Percentiles rank a stretch among this genome's conserved stretches.
Evolutionary conservation across 2,329 filamentous ascomycete genomes (phyloP).

Genomic region (Colletotrichum lini): DNA sequence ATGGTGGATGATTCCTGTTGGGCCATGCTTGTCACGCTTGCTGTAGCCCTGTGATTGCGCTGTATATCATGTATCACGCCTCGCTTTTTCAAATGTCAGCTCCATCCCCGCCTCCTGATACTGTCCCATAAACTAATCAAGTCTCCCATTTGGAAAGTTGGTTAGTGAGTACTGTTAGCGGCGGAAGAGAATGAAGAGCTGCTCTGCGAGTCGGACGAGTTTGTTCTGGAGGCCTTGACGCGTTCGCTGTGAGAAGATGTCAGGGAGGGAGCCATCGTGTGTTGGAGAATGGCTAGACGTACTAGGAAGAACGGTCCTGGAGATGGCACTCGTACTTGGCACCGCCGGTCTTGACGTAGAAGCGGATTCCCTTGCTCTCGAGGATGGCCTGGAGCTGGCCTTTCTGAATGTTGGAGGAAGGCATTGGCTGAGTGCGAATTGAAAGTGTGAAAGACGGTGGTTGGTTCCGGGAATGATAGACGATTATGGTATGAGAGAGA

Average conservation of each 20-base stretch:
- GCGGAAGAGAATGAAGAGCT: conserved; percentile 48
- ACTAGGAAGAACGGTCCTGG: conserved; percentile 62
- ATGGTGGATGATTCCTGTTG: neutral
- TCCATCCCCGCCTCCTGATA: neutral
- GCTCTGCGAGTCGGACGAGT: conserved; percentile 54
- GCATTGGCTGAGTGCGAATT: conserved; percentile 10
- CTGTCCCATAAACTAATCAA: neutral
- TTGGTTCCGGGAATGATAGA: too few relatives aligned
- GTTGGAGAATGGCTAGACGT: conserved; percentile 46
- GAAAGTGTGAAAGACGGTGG: neutral
- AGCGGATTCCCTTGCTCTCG: conserved; percentile 55
- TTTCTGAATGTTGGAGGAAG: conserved; percentile 30
- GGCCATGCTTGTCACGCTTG: conserved; percentile 1
- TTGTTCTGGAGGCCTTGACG: conserved; percentile 54
- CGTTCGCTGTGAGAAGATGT: conserved; percentile 54
- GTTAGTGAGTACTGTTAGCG: conserved; percentile 42
- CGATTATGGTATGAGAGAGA: neutral
- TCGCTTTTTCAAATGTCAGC: neutral
- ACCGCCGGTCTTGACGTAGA: conserved; percentile 61
- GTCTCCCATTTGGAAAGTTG: neutral
- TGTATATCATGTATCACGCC: conserved; percentile 3
- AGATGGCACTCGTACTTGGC: conserved; percentile 58
- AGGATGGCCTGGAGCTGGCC: conserved; percentile 29
- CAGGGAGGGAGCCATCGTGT: conserved; percentile 17
- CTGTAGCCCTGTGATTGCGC: conserved; percentile 26